A percentile compares a stretch with the other conserved stretches of the same genome.
Conservation (phyloP, 768 basidiomycete genomes). For the Lactarius evosmus region DNA sequence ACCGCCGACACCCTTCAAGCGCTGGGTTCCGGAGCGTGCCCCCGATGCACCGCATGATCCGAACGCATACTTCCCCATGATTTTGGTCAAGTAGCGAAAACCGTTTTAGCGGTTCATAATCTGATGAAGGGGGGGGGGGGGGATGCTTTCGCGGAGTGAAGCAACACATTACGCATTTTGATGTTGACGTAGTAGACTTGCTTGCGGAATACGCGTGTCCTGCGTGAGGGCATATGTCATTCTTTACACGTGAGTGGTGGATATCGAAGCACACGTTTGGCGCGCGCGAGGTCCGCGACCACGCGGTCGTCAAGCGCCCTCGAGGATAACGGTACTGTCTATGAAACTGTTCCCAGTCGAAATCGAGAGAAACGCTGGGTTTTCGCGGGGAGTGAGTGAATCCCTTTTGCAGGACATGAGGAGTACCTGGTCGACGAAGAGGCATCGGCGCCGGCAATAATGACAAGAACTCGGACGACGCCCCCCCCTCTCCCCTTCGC, state of each 20-base stretch:
- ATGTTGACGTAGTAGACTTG: slow-evolving; percentile 1
- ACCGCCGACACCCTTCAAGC: slow-evolving; percentile 62
- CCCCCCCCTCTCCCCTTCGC: background rate
- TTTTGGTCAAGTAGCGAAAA: slow-evolving; percentile 41
- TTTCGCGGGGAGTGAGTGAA: slow-evolving; percentile 6
- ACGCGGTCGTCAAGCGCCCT: background rate
- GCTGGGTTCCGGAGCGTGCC: slow-evolving; percentile 71
- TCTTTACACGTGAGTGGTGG: background rate
- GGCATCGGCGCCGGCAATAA: no score
- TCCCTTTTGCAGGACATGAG: no score
- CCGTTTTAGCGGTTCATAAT: slow-evolving; percentile 33
- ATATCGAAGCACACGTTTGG: background rate
- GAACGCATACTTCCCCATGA: slow-evolving; percentile 82
- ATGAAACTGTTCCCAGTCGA: background rate
- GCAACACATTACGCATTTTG: background rate
- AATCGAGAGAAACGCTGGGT: slow-evolving; percentile 16
- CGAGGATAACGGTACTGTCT: background rate
- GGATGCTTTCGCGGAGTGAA: no score
- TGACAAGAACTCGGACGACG: no score
- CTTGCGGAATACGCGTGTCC: slow-evolving; percentile 5
- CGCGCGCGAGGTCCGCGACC: slow-evolving; percentile 23
- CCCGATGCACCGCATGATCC: slow-evolving; percentile 82
- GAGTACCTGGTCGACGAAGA: no score
- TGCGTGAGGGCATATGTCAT: background rate
- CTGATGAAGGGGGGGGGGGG: background rate